These are phyloP conservation scores for Boletus reticuloceps DNA, from an alignment of 768 basidiomycete species.

Conservation along the genomic window DNA sequence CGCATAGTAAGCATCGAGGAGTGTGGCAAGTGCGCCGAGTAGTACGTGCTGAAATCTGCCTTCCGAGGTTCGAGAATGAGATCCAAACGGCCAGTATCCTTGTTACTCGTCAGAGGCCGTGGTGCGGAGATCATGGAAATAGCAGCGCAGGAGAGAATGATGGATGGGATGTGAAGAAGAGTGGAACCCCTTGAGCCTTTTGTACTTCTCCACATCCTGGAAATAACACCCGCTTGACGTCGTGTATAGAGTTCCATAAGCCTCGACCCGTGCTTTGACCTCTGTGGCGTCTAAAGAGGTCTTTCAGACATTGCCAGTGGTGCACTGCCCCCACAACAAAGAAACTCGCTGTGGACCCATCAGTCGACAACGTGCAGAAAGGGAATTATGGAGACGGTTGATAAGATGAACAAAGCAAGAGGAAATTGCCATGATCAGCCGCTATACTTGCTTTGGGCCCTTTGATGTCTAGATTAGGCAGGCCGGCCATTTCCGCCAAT, in stretches of 20 bases:
- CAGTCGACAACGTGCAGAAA: neutral
- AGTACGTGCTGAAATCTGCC: constrained; percentile 4
- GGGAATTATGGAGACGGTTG: constrained; percentile 5
- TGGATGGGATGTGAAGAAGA: neutral
- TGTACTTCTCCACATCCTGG: constrained; percentile 10
- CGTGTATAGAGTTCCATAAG: constrained; percentile 2
- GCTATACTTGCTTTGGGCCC: constrained; percentile 1
- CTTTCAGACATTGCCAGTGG: constrained; percentile 20
- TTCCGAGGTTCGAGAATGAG: neutral
- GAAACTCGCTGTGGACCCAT: constrained; percentile 3
- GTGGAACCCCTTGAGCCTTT: constrained; percentile 10
- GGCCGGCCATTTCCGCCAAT: constrained; percentile 7
- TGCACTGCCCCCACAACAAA: constrained; percentile 15
- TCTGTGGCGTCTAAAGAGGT: constrained; percentile 6
- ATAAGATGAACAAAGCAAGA: constrained; percentile 23
- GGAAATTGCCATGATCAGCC: neutral
- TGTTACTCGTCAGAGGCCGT: constrained; percentile 1
- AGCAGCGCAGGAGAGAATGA: neutral
- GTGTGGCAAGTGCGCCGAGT: constrained; percentile 11
- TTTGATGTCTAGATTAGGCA: constrained; percentile 13
- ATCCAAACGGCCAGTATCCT: neutral
- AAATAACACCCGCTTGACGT: constrained; percentile 8
- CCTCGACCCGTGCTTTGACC: constrained; percentile 16
- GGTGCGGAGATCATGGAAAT: constrained; percentile 6
- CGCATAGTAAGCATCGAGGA: constrained; percentile 2